These are phyloP conservation scores for Aegilops longissima DNA, from an alignment of 176 grass and related monocot species.

Conservation along the genomic window DNA sequence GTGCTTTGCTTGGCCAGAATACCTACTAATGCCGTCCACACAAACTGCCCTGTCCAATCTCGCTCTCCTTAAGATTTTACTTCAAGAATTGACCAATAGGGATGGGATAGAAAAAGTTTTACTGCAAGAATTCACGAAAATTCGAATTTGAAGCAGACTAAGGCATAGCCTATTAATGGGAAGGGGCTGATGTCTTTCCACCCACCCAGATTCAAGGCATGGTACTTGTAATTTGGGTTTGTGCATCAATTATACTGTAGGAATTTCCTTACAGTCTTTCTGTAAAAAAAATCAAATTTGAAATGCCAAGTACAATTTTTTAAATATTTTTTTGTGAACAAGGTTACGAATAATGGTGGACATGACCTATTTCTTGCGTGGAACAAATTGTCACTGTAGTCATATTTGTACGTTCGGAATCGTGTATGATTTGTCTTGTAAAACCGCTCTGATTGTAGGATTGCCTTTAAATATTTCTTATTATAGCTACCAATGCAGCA, in stretches of 20 bases:
- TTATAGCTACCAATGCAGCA: neutral
- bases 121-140: neutral
- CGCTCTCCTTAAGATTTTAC: neutral
- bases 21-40: neutral
- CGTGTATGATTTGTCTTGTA: neutral
- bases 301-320: neutral
- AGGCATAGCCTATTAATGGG: too few species aligned
- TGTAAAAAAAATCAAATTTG: neutral
- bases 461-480: neutral
- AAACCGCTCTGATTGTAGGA: neutral
- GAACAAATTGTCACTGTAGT: neutral
- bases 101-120: neutral
- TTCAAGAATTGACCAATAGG: neutral
- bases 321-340: neutral
- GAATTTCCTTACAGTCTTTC: too few species aligned
- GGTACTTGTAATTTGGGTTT: too few species aligned
- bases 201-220: too few species aligned
- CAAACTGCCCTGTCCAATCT: neutral
- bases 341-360: neutral
- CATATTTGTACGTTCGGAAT: neutral
- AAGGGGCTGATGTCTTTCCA: too few species aligned
- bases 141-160: neutral
- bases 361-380: neutral
- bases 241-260: too few species aligned
- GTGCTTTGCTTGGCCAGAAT: neutral